Base-by-base conservation (phyloP, 2,329 filamentous ascomycete species). In the Fusarium nygamai region DNA sequence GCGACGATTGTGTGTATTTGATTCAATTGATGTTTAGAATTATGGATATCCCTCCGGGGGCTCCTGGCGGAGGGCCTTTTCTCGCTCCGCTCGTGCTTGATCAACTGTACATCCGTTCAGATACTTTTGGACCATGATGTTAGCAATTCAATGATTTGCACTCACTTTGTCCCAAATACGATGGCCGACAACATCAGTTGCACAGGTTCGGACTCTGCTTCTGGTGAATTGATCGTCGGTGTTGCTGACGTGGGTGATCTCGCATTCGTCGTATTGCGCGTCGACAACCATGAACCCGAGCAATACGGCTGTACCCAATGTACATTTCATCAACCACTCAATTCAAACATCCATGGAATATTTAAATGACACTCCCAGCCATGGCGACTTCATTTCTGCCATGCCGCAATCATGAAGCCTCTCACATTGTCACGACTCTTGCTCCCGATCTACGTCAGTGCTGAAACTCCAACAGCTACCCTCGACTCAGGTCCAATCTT, bases 401-500 rank as follows among this genome's bases (percentile, higher is more conserved):
- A 13, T 14, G 19, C 4, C 7, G 1, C 34, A 27, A 17, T 56
- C 48, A 77, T 75, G 64, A 74, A 74, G 43, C 53, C 29, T 13
- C 60, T 29, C 7, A 27, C 12, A 16, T 20, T 61, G 4, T 46
- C 63, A 24, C 50, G 20, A 11, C 27, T 76, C 20, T 34, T 54
- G 12, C 58, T 72, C 19, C 51, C 60, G 4, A 8, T 58, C 14
- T 43, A 69, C 13, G 63, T n/a, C 6, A 51, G 41, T 22, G 63
- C 58, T 46, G 39, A 34, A 34, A 24, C 14, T 9, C 72, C 75
- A 9, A 74, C 66, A 5, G 73, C 53, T 29, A 64, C 58, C 16
- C 62, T 78, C 7, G 63, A 74, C 24, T 72, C 73, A 2, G 76
- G 78, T 1, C 69, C 57, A 10, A 44, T 78, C 9, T 24, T 74